Evolutionary conservation across 768 basidiomycete species (phyloP), one percentile per base, ranked within the genome.

Genomic region (Leccinellum albellum): DNA sequence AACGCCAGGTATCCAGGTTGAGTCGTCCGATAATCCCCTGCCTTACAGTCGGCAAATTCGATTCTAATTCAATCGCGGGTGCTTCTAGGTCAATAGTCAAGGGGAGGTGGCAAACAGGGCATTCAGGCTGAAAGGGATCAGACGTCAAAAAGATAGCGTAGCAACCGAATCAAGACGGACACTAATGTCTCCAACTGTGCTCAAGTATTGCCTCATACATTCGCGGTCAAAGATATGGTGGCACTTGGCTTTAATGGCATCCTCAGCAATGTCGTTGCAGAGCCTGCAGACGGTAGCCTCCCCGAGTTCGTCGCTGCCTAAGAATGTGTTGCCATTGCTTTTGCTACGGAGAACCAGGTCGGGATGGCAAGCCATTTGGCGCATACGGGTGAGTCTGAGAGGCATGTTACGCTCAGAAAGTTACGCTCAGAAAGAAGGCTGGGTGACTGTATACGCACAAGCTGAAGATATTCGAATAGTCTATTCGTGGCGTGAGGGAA

Each of bases 201-300:
- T 83, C 49, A 98, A 79, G 69, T 98, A 98, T 70, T 95, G 93
- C 65, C 83, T 86, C 72, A 99, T 95, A 66, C 97, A 99, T 68
- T 94, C 91, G 54, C 97, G 83, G 70, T 98, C 94, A 66, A 97
- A 99, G 60, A 97, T 87, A 68, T 99, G 97, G 40, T 83, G 84
- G 68, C 97, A 99, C 64, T 86, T 90, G 24, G 94, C 87, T 67
- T 92, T 86, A 60, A 99, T 98, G 3, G 97, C 94, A 66, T 99
- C 97, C 73, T 99, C 97, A 0, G 93, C 96, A 40, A 97, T 79
- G 64, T 99, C 97, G 64, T 94, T 92, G 73, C 97, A 99, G n/a
- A 99, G 75, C 54, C 97, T 82, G 68, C 97, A 99, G 8, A 98
- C 83, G 0, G 91, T 88, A 3, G 87, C 87, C 70, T 96, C 92